Conservation (phyloP, 78 protist genomes). For the Pigoraptor vietnamica region DNA sequence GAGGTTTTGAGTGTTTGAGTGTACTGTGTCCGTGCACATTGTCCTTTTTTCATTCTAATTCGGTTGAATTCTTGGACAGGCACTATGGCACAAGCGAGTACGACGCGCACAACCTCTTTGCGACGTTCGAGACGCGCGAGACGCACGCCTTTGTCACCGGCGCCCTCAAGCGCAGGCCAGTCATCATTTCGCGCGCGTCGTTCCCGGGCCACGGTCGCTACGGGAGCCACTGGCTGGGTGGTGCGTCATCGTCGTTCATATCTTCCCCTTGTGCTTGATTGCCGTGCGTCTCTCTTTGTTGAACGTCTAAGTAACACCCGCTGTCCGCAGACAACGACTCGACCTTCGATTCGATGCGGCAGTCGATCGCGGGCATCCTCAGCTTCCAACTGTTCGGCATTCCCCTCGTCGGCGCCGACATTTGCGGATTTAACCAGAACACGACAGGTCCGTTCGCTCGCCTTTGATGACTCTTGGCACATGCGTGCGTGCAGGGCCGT, state of each 20-base stretch:
- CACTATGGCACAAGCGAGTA: constrained; percentile 1
- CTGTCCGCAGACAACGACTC: constrained; percentile 37
- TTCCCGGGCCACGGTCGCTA: constrained; percentile 66
- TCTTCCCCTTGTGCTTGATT: no score
- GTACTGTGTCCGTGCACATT: no score
- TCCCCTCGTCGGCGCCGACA: constrained; percentile 86
- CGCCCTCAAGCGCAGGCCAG: constrained; percentile 55
- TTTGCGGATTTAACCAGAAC: constrained; percentile 74
- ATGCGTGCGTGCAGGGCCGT: no score
- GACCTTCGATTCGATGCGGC: constrained; percentile 32
- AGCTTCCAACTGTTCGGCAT: constrained; percentile 69
- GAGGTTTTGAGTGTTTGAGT: no score
- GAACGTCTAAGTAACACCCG: not conserved
- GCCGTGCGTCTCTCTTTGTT: not conserved
- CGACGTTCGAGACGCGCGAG: constrained; percentile 48
- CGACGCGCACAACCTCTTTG: constrained; percentile 55
- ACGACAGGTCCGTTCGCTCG: not conserved
- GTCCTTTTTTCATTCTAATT: no score
- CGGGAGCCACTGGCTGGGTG: constrained; percentile 68
- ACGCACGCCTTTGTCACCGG: constrained; percentile 18
- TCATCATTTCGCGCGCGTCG: constrained; percentile 66
- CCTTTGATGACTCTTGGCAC: no score
- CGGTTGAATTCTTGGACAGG: no score
- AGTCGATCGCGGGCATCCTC: constrained; percentile 69
- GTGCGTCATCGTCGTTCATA: no score